Evolutionary conservation across 768 basidiomycete species (phyloP).

Genomic region (Rhizopogon salebrosus): DNA sequence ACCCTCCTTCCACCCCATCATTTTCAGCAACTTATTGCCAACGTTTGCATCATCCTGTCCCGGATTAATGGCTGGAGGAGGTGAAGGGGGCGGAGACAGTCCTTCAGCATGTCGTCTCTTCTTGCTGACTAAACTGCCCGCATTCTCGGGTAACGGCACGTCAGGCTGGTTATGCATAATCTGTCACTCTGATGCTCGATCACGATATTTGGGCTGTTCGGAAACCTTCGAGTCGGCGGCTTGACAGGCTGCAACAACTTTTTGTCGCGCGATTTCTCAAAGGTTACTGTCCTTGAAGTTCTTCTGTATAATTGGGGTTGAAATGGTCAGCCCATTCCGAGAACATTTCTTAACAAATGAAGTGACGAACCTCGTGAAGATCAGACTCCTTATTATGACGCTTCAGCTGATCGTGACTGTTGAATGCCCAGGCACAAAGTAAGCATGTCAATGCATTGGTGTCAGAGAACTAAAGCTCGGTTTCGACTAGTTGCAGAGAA

Average conservation of each 20-base stretch:
- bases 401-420: constrained; percentile 75
- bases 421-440: constrained; percentile 92
- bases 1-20: constrained; percentile 98
- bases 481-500: constrained; percentile 40
- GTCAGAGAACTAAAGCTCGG: constrained; percentile 83
- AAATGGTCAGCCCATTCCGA: constrained; percentile 25
- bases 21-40: constrained; percentile 89
- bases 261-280: constrained; percentile 70
- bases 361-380: constrained; percentile 80
- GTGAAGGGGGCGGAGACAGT: constrained; percentile 53
- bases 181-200: constrained; percentile 90
- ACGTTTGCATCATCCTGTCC: constrained; percentile 81
- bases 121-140: constrained; percentile 27
- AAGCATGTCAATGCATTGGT: constrained; percentile 70
- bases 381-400: constrained; percentile 93
- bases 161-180: constrained; percentile 91
- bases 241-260: constrained; percentile 45
- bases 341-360: constrained; percentile 28
- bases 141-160: constrained; percentile 57
- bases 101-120: constrained; percentile 49
- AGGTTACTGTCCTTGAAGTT: constrained; percentile 74
- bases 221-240: constrained; percentile 20
- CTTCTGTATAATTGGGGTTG: constrained; percentile 48
- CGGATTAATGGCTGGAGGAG: constrained; percentile 60
- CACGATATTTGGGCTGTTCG: constrained; percentile 83